Percentiles rank a stretch among this genome's conserved stretches.
phyloP scores from a whole-genome alignment of 192 early-diverging fungal genomes.

The Lunasporangiospora selenospora region DNA sequence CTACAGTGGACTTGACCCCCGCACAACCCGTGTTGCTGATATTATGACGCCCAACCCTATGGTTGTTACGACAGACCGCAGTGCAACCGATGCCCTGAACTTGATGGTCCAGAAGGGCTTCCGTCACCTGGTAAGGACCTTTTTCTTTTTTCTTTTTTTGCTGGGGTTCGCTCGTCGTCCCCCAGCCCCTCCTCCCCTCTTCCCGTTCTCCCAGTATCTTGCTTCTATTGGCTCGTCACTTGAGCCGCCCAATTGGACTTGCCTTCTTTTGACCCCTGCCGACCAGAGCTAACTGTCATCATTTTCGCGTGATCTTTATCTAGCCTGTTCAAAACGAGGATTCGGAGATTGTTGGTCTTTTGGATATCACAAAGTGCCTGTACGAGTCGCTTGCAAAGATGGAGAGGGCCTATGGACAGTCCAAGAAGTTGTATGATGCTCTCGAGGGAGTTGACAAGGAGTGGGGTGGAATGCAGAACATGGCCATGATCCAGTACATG shows the following conservation, averaged over 20 bases:
- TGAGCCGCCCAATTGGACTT: too few species aligned
- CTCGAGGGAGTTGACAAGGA: slow-evolving; percentile 83
- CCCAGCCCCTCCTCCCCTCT: too few species aligned
- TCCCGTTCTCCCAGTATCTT: too few species aligned
- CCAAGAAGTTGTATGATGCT: slow-evolving; percentile 81
- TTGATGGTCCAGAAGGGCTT: slow-evolving; percentile 85
- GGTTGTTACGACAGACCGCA: slow-evolving; percentile 83
- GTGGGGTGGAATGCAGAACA: slow-evolving; percentile 73
- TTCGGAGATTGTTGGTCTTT: slow-evolving; percentile 82
- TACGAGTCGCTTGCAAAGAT: slow-evolving; percentile 87
- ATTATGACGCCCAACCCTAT: slow-evolving; percentile 94
- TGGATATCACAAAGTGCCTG: slow-evolving; percentile 88
- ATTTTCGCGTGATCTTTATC: neutral
- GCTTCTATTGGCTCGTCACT: too few species aligned
- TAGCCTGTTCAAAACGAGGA: slow-evolving; percentile 86
- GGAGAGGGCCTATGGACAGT: slow-evolving; percentile 84
- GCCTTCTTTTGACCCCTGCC: too few species aligned
- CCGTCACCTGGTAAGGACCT: slow-evolving; percentile 70
- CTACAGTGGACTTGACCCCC: slow-evolving; percentile 58
- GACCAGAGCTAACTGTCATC: too few species aligned
- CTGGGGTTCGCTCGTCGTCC: too few species aligned
- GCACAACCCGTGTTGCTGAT: slow-evolving; percentile 76
- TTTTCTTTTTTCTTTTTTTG: neutral
- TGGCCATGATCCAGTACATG: slow-evolving; percentile 75
- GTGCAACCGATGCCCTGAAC: slow-evolving; percentile 82